Conservation (phyloP, 2,329 filamentous ascomycete species). For the Alternaria postmessia region DNA sequence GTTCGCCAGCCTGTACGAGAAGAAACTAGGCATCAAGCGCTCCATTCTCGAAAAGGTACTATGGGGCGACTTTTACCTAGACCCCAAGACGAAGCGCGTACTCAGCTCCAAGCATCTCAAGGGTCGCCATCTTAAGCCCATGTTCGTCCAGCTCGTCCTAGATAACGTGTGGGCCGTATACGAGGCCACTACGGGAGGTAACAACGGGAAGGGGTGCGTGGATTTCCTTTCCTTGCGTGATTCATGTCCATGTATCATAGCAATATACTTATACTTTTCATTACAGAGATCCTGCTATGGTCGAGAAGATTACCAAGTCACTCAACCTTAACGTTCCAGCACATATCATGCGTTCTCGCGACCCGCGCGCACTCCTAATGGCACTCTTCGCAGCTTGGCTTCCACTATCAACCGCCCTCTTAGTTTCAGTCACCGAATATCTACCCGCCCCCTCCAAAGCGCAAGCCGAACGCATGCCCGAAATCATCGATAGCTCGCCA, state of each 20-base stretch:
- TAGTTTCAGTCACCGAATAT: constrained; percentile 94
- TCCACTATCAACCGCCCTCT: constrained; percentile 86
- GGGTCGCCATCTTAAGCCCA: constrained; percentile 87
- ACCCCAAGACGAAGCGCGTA: constrained; percentile 96
- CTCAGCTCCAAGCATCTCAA: constrained; percentile 91
- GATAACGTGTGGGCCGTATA: constrained; percentile 98
- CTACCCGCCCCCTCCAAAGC: constrained; percentile 83
- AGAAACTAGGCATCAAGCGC: constrained; percentile 94
- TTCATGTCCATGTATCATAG: constrained; percentile 43
- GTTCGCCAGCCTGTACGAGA: constrained; percentile 92
- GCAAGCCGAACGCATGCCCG: constrained; percentile 81
- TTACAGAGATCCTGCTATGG: constrained; percentile 73
- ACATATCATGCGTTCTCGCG: constrained; percentile 84
- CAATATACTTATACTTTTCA: constrained; percentile 52
- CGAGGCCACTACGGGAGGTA: constrained; percentile 83
- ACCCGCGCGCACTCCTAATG: constrained; percentile 82
- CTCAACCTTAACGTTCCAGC: constrained; percentile 82
- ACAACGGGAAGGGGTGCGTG: constrained; percentile 79
- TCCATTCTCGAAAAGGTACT: constrained; percentile 88
- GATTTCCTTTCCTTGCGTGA: constrained; percentile 49
- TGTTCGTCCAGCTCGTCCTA: constrained; percentile 96
- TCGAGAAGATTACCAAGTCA: constrained; percentile 96
- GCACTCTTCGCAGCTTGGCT: constrained; percentile 90
- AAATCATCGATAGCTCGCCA: constrained; percentile 80
- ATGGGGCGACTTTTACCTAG: constrained; percentile 96